Evolutionary conservation across 441 rosid species (phyloP), one percentile per base, ranked within the genome.

Genomic region (Erodium moschatum): DNA sequence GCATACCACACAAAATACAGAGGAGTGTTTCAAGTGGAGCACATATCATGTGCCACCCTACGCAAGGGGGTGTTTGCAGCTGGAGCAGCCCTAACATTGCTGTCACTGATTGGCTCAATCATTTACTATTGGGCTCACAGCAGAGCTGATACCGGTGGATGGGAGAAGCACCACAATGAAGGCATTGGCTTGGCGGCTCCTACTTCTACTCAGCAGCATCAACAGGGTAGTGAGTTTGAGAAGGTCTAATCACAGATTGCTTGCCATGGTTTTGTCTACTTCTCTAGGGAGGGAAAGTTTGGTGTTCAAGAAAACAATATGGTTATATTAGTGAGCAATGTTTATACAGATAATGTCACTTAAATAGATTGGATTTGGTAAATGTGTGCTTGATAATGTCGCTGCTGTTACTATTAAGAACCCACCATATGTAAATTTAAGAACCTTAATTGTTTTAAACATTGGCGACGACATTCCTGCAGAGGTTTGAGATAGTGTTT

Each of bases 61-160:
- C 89, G 96, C 18, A 90, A 86, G 72, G 98, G 98, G 0, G 94
- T 92, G 3, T 92, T 92, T 75, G 98, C 97, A 27, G 94, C 97
- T 4, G 96, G 82, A 66, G 98, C 97, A 56, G 98, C 97, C 74
- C 75, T 92, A 46, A 86, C 96, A 29, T 80, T 90, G 69, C 8
- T 92, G 80, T 90, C 97, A 1, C 76, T 92, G 76, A 33, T 77
- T 13, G 74, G 85, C 6, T 86, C 97, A 3, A 58, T 89, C 70
- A 73, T 87, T 19, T 92, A 90, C 84, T 90, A 90, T 65, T 81
- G 90, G 86, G 83, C 86, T 70, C 98, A 92, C 75, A 81, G 87
- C 0, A 89, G 84, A 74, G 96, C 97, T 35, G 96, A 89, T 64
- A 92, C 98, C 0, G 98, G 97, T 44, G 98, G 98, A 65, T 92